phyloP scores from a whole-genome alignment of 139 green algal species.

The Penium margaritaceum region DNA sequence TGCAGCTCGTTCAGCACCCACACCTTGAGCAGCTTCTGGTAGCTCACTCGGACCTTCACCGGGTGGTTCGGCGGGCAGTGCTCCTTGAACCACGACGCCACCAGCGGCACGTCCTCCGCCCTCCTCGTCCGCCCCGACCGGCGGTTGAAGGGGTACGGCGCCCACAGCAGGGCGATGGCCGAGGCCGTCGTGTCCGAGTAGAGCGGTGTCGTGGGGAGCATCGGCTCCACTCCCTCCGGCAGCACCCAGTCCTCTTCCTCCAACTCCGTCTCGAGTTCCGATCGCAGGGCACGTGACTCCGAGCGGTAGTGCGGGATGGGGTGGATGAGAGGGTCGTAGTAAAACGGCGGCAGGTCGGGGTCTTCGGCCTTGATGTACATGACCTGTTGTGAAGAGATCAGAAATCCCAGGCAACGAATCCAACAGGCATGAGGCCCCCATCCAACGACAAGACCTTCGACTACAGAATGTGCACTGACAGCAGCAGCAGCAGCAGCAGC shows the following conservation, averaged over 20 bases:
- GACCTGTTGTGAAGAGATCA: too few relatives aligned
- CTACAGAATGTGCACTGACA: too few relatives aligned
- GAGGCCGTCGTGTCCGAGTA: conserved; percentile 80
- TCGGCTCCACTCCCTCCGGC: conserved; percentile 68
- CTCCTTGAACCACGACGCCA: conserved; percentile 84
- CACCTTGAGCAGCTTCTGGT: conserved; percentile 99
- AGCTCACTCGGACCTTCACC: conserved; percentile 91
- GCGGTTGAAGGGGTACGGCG: conserved; percentile 85
- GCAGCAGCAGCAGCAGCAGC: too few relatives aligned
- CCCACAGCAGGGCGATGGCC: conserved; percentile 89
- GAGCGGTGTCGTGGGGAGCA: conserved; percentile 50
- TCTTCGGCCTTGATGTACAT: conserved; percentile 99
- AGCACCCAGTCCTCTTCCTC: conserved; percentile 77
- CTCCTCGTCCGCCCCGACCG: conserved; percentile 76
- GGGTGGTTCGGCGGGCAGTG: conserved; percentile 76
- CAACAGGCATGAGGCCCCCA: too few relatives aligned
- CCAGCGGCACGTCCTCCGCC: conserved; percentile 88
- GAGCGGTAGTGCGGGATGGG: conserved; percentile 84
- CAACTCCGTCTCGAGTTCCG: conserved; percentile 48
- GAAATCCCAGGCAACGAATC: too few relatives aligned
- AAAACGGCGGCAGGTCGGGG: conserved; percentile 95
- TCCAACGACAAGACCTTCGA: too few relatives aligned
- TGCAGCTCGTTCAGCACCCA: conserved; percentile 96
- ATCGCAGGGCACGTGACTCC: conserved; percentile 2
- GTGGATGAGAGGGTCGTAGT: conserved; percentile 98